A percentile compares a stretch with the other conserved stretches of the same genome.
These are phyloP conservation scores for Eucalyptus melliodora DNA, from an alignment of 345 rosid genomes.

Conservation along the genomic window DNA sequence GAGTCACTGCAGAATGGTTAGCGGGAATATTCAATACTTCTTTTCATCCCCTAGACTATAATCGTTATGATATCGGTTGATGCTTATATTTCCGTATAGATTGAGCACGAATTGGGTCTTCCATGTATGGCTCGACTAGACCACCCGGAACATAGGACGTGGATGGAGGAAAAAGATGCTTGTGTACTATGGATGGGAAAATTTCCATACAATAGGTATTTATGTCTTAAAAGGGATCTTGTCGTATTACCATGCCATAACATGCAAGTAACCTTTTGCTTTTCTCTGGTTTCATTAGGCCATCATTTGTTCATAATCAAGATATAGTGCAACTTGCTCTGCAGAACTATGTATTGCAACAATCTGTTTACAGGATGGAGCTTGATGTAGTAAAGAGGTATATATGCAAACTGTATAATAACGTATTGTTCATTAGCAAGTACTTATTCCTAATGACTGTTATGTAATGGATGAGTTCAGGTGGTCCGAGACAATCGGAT, in stretches of 20 bases:
- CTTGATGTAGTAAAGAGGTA: no score
- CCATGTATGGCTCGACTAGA: conserved; percentile 51
- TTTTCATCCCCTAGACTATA: not conserved
- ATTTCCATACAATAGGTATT: conserved; percentile 34
- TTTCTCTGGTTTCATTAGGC: conserved; percentile 5
- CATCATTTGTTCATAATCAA: conserved; percentile 5
- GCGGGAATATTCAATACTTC: not conserved
- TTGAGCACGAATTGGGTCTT: conserved; percentile 14
- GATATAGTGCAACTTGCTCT: not conserved
- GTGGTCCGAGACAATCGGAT: conserved; percentile 18
- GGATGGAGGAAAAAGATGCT: conserved; percentile 39
- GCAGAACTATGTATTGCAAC: no score
- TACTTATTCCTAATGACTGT: not conserved
- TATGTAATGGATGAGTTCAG: conserved; percentile 1
- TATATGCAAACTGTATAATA: no score
- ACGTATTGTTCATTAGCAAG: not conserved
- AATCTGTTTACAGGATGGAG: no score
- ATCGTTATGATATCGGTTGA: not conserved
- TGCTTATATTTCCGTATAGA: not conserved
- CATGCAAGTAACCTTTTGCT: not conserved
- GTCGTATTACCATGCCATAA: not conserved
- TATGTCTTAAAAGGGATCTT: not conserved
- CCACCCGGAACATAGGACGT: conserved; percentile 46
- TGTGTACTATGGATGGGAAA: conserved; percentile 31
- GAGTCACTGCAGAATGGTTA: conserved; percentile 6